Evolutionary conservation across 2,329 filamentous ascomycete genomes (phyloP), one percentile per base, ranked within the genome.

Genomic region (Clarireedia homoeocarpa): DNA sequence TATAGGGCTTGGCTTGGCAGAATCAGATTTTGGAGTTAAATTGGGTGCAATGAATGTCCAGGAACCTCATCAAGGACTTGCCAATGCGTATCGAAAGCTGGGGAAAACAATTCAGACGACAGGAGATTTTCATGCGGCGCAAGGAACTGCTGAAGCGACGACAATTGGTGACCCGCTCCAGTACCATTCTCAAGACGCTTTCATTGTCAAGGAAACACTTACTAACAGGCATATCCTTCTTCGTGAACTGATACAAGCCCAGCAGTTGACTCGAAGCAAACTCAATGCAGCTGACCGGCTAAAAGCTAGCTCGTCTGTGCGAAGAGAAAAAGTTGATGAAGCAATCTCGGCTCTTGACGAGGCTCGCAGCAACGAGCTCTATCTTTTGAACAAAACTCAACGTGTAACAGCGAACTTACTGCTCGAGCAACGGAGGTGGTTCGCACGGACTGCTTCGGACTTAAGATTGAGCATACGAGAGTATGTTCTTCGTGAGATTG

Each of bases 221-320:
- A 99, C 94, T 4, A 99, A 99, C 74, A 88, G 94, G 12, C 94
- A 99, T 73, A 96, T 99, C 60, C 81, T 99, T 20, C 86, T 96
- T 45, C 90, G 94, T 58, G 94, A 99, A 68, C 84, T 97, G 58
- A 75, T 95, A 26, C 90, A 96, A 72, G 91, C 94, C 0, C 91
- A 97, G 70, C 88, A 95, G 69, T 78, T 78, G 23, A 91, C 91
- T 1, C 84, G 88, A 60, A 89, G 83, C 71, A 94, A 91, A 71
- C 82, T 94, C 40, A 84, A 85, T 61, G 89, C 91, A 1, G 91
- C 91, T 1, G 91, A 97, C 71, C 84, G 94, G 46, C 79, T 99
- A 59, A 96, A 95, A 69, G 84, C 86, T 17, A 90, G 85, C 70
- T 88, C 89, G 15, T 94, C 85, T 57, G 91, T 99, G 38, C 87